Conservation (phyloP, 257 asterid genomes). For the Osmanthus fragrans region DNA sequence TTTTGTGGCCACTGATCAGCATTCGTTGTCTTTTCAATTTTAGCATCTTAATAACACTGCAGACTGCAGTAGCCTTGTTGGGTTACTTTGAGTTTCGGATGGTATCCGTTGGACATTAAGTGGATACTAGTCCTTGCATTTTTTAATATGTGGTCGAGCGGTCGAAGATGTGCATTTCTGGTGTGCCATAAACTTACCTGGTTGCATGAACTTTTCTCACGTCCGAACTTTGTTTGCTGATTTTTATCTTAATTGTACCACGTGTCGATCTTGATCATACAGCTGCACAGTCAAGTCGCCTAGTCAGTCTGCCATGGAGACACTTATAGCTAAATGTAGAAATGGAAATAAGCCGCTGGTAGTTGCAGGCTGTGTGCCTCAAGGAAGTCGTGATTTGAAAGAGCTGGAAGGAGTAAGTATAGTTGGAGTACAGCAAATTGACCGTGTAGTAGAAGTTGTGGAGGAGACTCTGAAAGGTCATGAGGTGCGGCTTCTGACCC, state of each 20-base stretch:
- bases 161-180: not conserved
- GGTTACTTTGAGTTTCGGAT: too few species aligned
- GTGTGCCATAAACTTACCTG: not conserved
- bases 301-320: slow-evolving; percentile 98
- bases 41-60: too few species aligned
- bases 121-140: too few species aligned
- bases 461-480: slow-evolving; percentile 98
- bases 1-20: not conserved
- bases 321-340: slow-evolving; percentile 74
- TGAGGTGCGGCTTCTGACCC: slow-evolving; percentile 89
- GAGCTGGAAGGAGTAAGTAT: slow-evolving; percentile 96
- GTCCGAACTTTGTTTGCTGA: not conserved
- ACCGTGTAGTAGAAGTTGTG: slow-evolving; percentile 95
- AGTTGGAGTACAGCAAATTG: slow-evolving; percentile 99
- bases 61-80: too few species aligned
- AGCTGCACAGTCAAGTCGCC: slow-evolving; percentile 98
- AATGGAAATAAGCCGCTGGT: slow-evolving; percentile 83
- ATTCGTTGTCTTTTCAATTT: too few species aligned
- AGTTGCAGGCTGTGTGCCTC: slow-evolving; percentile 99
- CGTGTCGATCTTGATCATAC: slow-evolving; percentile 30
- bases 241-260: slow-evolving; percentile 10
- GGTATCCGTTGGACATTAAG: too few species aligned
- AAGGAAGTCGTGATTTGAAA: slow-evolving; percentile 91
- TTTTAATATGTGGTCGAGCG: too few species aligned
- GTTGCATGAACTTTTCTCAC: not conserved